These are phyloP conservation scores for Dryas octopetala DNA, from an alignment of 306 rosid species.

Conservation along the genomic window DNA sequence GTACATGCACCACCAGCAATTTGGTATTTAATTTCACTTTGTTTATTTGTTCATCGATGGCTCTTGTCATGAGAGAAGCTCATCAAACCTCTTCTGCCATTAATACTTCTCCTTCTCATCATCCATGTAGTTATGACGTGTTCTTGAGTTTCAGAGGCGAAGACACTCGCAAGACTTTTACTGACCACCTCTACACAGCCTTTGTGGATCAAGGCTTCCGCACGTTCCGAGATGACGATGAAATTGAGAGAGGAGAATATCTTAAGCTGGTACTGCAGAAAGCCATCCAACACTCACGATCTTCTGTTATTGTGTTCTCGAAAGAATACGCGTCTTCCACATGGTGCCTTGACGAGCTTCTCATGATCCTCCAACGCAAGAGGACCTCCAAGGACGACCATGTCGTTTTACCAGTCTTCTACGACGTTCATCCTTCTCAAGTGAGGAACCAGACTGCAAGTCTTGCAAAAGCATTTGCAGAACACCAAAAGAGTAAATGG, in stretches of 20 bases:
- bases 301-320: background rate
- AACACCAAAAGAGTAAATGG: background rate
- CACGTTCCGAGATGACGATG: no score
- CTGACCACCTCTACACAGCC: no score
- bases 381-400: background rate
- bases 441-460: background rate
- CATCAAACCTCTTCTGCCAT: background rate
- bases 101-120: background rate
- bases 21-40: no score
- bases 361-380: background rate
- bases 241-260: no score
- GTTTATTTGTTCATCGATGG: background rate
- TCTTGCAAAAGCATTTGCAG: background rate
- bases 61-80: background rate
- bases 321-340: background rate
- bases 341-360: conserved; percentile 12
- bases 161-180: no score
- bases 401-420: conserved; percentile 6
- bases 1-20: no score
- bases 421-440: background rate
- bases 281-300: no score
- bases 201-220: no score
- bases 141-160: no score
- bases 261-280: no score
- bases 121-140: background rate